A percentile compares a stretch with the other conserved stretches of the same genome.
These are phyloP conservation scores for Cucurbita maxima DNA, from an alignment of 306 rosid species.

Conservation along the genomic window DNA sequence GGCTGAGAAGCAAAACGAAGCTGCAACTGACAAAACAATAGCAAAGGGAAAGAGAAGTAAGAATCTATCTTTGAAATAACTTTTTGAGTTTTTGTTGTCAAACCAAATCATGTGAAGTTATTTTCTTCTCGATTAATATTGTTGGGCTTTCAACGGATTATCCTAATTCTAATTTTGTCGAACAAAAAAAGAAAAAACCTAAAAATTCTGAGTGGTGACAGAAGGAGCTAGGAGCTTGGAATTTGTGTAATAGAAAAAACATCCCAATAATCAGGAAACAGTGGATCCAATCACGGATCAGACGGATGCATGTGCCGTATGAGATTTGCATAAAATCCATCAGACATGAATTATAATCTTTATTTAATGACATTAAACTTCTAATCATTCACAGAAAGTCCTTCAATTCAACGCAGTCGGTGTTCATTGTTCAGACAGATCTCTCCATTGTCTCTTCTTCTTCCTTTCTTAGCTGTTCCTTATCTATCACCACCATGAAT, in stretches of 20 bases:
- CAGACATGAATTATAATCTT: not conserved
- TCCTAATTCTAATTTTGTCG: no score
- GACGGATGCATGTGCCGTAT: not conserved
- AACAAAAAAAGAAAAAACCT: not conserved
- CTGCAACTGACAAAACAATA: constrained; percentile 15
- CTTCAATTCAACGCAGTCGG: not conserved
- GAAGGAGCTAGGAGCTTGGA: not conserved
- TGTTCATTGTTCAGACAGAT: not conserved
- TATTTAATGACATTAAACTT: not conserved
- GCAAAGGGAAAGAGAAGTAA: constrained; percentile 14
- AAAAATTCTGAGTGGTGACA: not conserved
- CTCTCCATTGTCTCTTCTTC: not conserved
- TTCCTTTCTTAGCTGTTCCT: not conserved
- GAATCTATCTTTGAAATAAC: not conserved
- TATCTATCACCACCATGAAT: not conserved
- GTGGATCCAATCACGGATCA: constrained; percentile 1
- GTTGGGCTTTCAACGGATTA: no score
- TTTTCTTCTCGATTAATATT: no score
- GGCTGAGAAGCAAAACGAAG: not conserved
- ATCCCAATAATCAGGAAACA: not conserved
- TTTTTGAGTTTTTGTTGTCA: not conserved
- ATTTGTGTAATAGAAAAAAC: not conserved
- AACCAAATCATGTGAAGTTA: not conserved
- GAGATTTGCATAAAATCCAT: not conserved
- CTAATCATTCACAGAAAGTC: not conserved